Evolutionary conservation across 768 basidiomycete species (phyloP).

Genomic region (Leucocoprinus leucothites): DNA sequence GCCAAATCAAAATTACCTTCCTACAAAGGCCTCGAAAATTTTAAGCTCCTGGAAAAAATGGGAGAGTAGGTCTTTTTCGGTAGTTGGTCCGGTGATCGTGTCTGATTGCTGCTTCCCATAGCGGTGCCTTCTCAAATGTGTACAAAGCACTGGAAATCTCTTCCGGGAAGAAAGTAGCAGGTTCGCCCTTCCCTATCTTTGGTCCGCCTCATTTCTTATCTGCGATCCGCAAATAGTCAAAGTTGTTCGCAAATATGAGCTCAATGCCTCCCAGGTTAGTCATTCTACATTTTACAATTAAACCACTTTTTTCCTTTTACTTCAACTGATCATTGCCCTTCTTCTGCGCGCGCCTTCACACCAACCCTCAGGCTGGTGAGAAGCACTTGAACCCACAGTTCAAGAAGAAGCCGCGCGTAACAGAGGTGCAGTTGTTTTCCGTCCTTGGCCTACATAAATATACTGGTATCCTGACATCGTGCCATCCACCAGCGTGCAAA

Average conservation of each 20-base stretch:
- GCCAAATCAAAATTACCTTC: constrained; percentile 76
- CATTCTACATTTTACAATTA: constrained; percentile 18
- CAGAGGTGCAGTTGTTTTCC: constrained; percentile 74
- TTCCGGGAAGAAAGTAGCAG: constrained; percentile 78
- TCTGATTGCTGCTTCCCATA: constrained; percentile 25
- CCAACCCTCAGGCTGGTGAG: constrained; percentile 67
- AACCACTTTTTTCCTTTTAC: constrained; percentile 21
- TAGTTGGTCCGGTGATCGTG: constrained; percentile 15
- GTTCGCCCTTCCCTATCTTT: constrained; percentile 37
- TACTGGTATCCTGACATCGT: constrained; percentile 26
- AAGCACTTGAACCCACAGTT: constrained; percentile 92
- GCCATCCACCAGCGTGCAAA: constrained; percentile 76
- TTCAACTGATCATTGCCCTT: constrained; percentile 14
- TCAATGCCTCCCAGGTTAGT: constrained; percentile 89
- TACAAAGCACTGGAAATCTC: constrained; percentile 84
- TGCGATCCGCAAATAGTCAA: constrained; percentile 58
- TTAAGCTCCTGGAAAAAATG: constrained; percentile 79
- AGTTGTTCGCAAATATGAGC: constrained; percentile 90
- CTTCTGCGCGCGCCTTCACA: constrained; percentile 32
- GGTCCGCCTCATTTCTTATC: constrained; percentile 15
- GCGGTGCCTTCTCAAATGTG: constrained; percentile 98
- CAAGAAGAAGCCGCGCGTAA: constrained; percentile 96
- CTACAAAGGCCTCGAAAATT: constrained; percentile 83
- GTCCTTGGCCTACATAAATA: constrained; percentile 11
- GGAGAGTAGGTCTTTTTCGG: constrained; percentile 70